Evolutionary conservation across 495 filamentous ascomycete genomes (phyloP).

Genomic region (Chaetomidium leptoderma): DNA sequence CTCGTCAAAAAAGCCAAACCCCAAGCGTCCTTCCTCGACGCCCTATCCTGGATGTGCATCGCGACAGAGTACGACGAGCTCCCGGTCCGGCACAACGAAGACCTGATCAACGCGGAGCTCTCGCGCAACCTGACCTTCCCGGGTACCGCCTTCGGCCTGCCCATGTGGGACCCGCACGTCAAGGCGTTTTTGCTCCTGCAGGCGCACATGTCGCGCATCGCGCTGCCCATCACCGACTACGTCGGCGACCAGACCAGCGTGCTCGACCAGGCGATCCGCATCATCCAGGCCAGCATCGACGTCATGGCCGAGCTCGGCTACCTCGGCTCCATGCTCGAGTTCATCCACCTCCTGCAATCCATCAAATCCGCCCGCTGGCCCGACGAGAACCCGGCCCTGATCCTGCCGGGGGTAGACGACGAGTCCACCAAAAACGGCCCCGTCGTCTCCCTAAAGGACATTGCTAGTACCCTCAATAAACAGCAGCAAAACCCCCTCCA

Average conservation of each 20-base stretch:
- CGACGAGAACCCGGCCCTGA: conserved; percentile 68
- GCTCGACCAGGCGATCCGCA: conserved; percentile 92
- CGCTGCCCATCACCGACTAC: conserved; percentile 93
- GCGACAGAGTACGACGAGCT: conserved; percentile 97
- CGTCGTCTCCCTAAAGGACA: conserved; percentile 12
- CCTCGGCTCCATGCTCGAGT: conserved; percentile 63
- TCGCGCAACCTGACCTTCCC: conserved; percentile 69
- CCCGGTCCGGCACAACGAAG: conserved; percentile 97
- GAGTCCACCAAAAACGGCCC: conserved; percentile 2
- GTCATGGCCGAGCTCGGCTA: conserved; percentile 88
- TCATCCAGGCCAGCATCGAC: conserved; percentile 87
- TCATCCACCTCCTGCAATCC: conserved; percentile 83
- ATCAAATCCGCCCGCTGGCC: conserved; percentile 94
- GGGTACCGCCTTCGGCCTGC: conserved; percentile 54
- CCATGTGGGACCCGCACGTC: conserved; percentile 98
- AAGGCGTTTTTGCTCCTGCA: conserved; percentile 94
- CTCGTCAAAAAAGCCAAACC: conserved; percentile 72
- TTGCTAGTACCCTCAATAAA: background rate
- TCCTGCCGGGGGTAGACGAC: conserved; percentile 68
- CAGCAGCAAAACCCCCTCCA: background rate
- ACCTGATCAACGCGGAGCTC: conserved; percentile 92
- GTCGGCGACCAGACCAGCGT: conserved; percentile 83
- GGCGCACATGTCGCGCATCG: conserved; percentile 87
- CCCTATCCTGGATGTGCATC: conserved; percentile 83
- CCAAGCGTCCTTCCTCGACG: conserved; percentile 76